Evolutionary conservation across 1,284 basidiomycete species (phyloP), one percentile per base, ranked within the genome.

Genomic region (Apiotrichum mycotoxinovorans): DNA sequence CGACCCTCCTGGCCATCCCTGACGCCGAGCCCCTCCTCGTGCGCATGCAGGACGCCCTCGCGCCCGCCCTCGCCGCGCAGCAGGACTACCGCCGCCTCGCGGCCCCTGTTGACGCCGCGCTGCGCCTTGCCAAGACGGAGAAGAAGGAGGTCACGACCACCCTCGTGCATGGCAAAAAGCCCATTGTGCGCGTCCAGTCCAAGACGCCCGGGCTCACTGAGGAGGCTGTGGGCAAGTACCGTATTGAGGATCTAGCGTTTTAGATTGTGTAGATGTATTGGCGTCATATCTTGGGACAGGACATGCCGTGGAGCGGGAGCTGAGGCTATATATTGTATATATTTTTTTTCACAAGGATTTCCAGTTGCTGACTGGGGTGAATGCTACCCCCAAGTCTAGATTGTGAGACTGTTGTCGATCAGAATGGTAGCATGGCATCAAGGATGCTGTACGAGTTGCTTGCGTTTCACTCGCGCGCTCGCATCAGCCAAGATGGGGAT

Each of bases 201-300:
- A 55, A 55, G 45, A 53, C 51, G 50, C 51, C 30, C 41, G 63
- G 57, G n/a, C 47, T 68, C 50, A 58, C 61, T 2, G 70, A 72
- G 23, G 70, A 73, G 61, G 64, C 60, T 12, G 66, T 75, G 17
- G 73, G 73, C 23, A 72, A 72, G 56, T 75, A 71, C 71, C 67
- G 66, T 47, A 70, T 75, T 1, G 73, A 75, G 66, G 69, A 75
- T 54, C 64, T 74, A 43, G 68, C 66, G 20, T 75, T 75, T 52
- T 63, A 63, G 58, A 55, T 25, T 20, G 38, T 47, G 45, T 54
- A 42, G 27, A 25, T 18, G 26, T 41, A 20, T 34, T 1, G n/a
- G n/a, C n/a, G n/a, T 22, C 49, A 33, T 25, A 5, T 42, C n/a
- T 10, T 15, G 12, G 27, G 27, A 30, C 11, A 47, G 43, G 2